Evolutionary conservation across 495 filamentous ascomycete genomes (phyloP).

Genomic region (Apiosordaria backusii): DNA sequence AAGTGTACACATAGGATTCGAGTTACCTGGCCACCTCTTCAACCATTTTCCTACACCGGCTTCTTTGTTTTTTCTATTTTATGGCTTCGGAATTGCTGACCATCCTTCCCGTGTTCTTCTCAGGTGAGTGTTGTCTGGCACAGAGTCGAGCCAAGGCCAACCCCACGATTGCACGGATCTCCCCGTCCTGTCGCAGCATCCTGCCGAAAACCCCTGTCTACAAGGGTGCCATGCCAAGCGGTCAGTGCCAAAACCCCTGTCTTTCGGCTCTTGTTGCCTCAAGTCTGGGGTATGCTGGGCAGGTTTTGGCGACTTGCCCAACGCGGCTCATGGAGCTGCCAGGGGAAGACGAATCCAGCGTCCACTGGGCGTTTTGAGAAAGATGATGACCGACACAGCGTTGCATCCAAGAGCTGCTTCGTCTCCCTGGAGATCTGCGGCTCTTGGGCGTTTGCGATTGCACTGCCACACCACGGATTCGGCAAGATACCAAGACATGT

Average conservation of each 20-base stretch:
- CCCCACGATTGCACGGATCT: constrained; percentile 10
- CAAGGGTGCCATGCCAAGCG: background rate
- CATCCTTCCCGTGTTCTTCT: background rate
- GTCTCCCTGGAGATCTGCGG: constrained; percentile 4
- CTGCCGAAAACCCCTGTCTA: constrained; percentile 1
- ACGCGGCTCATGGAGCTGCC: background rate
- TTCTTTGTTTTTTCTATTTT: background rate
- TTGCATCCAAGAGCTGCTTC: background rate
- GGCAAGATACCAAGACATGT: constrained; percentile 1
- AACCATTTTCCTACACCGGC: background rate
- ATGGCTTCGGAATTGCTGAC: too few relatives aligned
- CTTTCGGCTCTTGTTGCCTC: constrained; percentile 1
- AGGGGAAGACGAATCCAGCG: background rate
- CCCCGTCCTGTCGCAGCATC: background rate
- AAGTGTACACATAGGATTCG: background rate
- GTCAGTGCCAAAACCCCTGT: background rate
- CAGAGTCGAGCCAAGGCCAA: background rate
- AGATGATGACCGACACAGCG: background rate
- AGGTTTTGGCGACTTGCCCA: background rate
- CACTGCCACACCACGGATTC: constrained; percentile 8
- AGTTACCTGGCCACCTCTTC: background rate
- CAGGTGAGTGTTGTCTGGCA: background rate
- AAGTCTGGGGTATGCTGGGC: background rate
- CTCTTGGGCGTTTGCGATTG: constrained; percentile 7
- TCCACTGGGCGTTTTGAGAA: background rate